Percentiles rank a stretch among this genome's conserved stretches.
Conservation (phyloP, 495 filamentous ascomycete species). For the Parathielavia appendiculata region DNA sequence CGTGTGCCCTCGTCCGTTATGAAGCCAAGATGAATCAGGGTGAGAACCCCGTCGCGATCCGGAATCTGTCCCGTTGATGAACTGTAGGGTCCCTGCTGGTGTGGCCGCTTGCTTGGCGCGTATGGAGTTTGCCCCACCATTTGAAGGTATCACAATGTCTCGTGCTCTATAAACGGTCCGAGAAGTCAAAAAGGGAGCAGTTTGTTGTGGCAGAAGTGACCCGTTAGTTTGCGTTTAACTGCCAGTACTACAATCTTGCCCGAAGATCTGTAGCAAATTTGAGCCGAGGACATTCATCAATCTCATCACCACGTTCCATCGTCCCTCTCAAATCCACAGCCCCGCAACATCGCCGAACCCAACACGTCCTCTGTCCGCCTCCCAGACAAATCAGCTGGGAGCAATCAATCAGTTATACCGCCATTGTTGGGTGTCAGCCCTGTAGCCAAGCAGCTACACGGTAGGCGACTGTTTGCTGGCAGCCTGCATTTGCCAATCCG, state of each 20-base stretch:
- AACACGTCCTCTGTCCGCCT: background rate
- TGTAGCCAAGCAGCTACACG: constrained; percentile 21
- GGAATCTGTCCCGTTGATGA: too few relatives aligned
- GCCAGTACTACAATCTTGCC: background rate
- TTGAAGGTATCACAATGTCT: background rate
- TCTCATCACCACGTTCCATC: background rate
- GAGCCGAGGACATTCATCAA: background rate
- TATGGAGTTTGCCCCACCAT: constrained; percentile 1
- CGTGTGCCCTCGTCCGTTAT: too few relatives aligned
- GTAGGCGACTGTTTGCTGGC: constrained; percentile 14
- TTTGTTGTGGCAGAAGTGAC: background rate
- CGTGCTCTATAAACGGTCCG: too few relatives aligned
- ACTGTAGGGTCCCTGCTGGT: too few relatives aligned
- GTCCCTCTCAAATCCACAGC: background rate
- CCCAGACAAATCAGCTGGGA: background rate
- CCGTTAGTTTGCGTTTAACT: background rate
- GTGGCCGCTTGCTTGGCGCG: background rate
- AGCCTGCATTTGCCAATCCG: constrained; percentile 10
- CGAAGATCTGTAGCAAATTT: background rate
- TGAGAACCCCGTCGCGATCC: too few relatives aligned
- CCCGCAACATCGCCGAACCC: background rate
- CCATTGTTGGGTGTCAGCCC: constrained; percentile 22
- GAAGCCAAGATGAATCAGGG: too few relatives aligned
- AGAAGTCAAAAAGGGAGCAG: background rate
- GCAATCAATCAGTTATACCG: constrained; percentile 12